Percentiles rank a stretch among this genome's conserved stretches.
phyloP scores from a whole-genome alignment of 257 asterid genomes.

The Lithospermum erythrorhizon region DNA sequence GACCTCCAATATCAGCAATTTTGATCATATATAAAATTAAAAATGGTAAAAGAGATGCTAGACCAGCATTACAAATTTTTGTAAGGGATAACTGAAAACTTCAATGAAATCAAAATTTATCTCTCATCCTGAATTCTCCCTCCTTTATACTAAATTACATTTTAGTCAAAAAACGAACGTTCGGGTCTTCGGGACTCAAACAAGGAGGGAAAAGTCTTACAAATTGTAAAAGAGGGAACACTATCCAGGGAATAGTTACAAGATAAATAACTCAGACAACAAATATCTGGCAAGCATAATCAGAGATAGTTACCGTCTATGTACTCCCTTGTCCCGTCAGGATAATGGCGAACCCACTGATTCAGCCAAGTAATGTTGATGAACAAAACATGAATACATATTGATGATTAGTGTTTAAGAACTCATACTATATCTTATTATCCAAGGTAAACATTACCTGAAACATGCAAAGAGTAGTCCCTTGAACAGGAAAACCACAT shows the following conservation, averaged over 20 bases:
- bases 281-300: not conserved
- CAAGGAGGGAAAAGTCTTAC: not conserved
- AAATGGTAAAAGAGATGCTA: no score
- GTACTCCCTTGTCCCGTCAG: constrained; percentile 92
- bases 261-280: not conserved
- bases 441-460: constrained; percentile 39
- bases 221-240: not conserved
- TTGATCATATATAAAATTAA: not conserved
- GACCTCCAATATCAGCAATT: not conserved
- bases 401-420: constrained; percentile 6
- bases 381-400: constrained; percentile 5
- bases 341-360: constrained; percentile 99
- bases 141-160: not conserved
- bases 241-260: not conserved
- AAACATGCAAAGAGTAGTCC: constrained; percentile 98
- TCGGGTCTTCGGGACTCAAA: not conserved
- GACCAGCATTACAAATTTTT: not conserved
- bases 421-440: constrained; percentile 2
- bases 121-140: not conserved
- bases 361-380: constrained; percentile 14
- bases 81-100: not conserved
- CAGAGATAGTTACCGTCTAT: constrained; percentile 60
- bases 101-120: not conserved
- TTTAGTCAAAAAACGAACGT: not conserved
- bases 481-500: constrained; percentile 90